Evolutionary conservation across 2,329 filamentous ascomycete species (phyloP).

Genomic region (Paraphaeosphaeria sporulosa): DNA sequence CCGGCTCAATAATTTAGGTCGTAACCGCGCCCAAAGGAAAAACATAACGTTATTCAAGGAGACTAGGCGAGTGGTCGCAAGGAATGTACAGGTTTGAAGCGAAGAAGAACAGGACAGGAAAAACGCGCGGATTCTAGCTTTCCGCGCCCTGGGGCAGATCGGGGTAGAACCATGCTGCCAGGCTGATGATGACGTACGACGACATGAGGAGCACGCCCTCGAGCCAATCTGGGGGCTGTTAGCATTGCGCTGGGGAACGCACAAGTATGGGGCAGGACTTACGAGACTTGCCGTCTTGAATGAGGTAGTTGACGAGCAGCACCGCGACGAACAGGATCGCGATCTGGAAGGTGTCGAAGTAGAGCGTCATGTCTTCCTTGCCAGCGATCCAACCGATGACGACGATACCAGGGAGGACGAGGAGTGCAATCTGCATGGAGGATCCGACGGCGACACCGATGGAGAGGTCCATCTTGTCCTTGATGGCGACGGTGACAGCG

Average conservation of each 20-base stretch:
- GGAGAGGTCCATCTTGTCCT: constrained; percentile 74
- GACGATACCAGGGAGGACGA: constrained; percentile 67
- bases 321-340: constrained; percentile 66
- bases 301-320: constrained; percentile 68
- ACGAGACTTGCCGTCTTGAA: constrained; percentile 65
- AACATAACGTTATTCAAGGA: too few relatives aligned
- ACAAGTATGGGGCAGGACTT: constrained; percentile 19
- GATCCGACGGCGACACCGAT: constrained; percentile 72
- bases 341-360: constrained; percentile 89
- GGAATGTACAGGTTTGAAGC: neutral
- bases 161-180: constrained; percentile 64
- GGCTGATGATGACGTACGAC: constrained; percentile 68
- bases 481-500: constrained; percentile 67
- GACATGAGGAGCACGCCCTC: constrained; percentile 68
- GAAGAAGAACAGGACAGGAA: neutral
- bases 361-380: constrained; percentile 72
- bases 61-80: too few relatives aligned
- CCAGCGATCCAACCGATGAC: constrained; percentile 69
- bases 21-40: too few relatives aligned
- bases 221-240: constrained; percentile 58
- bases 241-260: constrained; percentile 15
- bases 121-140: neutral
- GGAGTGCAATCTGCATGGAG: constrained; percentile 70
- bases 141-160: constrained; percentile 19
- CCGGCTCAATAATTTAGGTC: too few relatives aligned